Base-by-base conservation (phyloP, 305 asterid species). In the Fraxinus angustifolia region DNA sequence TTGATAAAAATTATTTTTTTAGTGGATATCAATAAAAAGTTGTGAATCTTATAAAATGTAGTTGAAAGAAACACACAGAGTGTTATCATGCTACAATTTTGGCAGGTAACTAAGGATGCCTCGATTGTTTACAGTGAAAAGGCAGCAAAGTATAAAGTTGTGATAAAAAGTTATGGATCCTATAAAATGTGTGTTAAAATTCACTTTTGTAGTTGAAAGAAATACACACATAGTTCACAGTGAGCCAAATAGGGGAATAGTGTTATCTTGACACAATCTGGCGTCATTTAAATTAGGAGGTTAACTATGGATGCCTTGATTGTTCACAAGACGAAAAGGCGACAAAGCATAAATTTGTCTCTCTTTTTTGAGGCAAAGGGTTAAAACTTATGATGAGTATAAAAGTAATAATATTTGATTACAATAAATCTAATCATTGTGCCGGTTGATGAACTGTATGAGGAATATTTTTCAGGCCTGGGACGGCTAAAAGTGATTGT, bases 321-420 rank as follows among this genome's bases (percentile, higher is more conserved):
- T 68, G 83, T 83, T 79, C 81, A 79, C 83, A 83, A 74, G 80
- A 62, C 60, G 78, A 60, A 60, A 79, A n/a, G 67, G 23, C 17
- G 83, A 79, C 86, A 83, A 83, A 45, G 35, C 68, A 50, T 23
- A 34, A 42, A 16, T 73, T 74, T 35, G 17, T 60, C 67, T 67
- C 70, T 80, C 53, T 2, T 19, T 19, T 45, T 79, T 75, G 48
- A 67, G 33, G 60, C 73, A 31, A 73, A 14, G 11, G 36, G 34
- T 67, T 16, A 11, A 35, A 16, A 3, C 11, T 16, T 72, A 21
- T 74, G 78, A 21, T 21, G 14, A 74, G 17, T 68, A 45, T 71
- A 12, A 48, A 48, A 48, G 58, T 42, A 2, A 42, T 3, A 48
- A 3, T 48, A 14, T 48, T 48, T 16, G 19, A 12, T 12, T 45